Percentiles rank a stretch among this genome's conserved stretches.
Conservation (phyloP, 371 early-diverging fungal genomes). For the Nematocida major region DNA sequence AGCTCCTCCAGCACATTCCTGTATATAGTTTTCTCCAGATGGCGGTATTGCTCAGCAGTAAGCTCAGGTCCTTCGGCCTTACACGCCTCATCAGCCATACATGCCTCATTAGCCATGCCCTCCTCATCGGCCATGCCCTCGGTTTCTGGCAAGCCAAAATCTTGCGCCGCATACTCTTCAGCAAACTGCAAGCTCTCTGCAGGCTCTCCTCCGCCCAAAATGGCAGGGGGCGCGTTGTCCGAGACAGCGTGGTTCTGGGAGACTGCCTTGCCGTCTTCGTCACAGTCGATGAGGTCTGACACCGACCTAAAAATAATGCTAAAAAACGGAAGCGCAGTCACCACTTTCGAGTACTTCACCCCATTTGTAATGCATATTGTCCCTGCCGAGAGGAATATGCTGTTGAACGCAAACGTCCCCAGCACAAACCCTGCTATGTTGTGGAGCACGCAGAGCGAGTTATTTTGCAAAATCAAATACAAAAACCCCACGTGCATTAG, state of each 20-base stretch:
- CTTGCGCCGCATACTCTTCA: no score
- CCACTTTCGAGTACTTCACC: neutral
- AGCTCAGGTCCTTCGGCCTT: no score
- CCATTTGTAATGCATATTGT: neutral
- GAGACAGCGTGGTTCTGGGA: neutral
- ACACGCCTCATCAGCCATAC: no score
- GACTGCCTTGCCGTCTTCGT: neutral
- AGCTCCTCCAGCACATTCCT: no score
- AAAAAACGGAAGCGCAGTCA: neutral
- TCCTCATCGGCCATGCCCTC: no score
- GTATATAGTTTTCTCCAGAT: no score
- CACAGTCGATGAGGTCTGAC: neutral
- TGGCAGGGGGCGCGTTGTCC: no score
- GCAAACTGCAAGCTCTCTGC: no score
- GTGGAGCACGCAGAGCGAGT: neutral
- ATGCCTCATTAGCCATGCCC: no score
- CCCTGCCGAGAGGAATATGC: neutral
- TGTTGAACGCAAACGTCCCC: slow-evolving; percentile 20
- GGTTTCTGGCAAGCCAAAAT: no score
- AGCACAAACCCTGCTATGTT: neutral
- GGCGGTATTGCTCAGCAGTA: no score
- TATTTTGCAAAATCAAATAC: neutral
- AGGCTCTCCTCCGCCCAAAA: no score
- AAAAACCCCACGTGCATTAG: neutral
- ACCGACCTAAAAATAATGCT: neutral